These are phyloP conservation scores for Camptophora hylomeconis DNA, from an alignment of 2,329 filamentous ascomycete species.

Conservation along the genomic window DNA sequence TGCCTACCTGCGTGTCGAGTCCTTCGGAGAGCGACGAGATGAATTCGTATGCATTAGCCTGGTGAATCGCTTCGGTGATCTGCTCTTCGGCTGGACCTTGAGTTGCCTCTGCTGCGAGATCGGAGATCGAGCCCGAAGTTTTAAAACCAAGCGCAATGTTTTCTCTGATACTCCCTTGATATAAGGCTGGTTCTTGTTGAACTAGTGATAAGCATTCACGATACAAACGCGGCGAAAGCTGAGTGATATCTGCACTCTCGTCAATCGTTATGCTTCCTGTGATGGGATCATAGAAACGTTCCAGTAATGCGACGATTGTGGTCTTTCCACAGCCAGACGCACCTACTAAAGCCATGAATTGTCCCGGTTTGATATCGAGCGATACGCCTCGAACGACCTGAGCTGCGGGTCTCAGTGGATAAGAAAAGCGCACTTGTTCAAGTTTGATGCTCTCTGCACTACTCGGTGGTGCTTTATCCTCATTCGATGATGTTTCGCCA, in stretches of 20 bases:
- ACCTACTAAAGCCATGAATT: conserved; percentile 43
- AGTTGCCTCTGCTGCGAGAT: conserved; percentile 9
- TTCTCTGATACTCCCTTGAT: conserved; percentile 55
- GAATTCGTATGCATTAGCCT: conserved; percentile 27
- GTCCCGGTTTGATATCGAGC: conserved; percentile 30
- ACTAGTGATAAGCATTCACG: conserved; percentile 56
- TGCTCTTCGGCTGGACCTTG: conserved; percentile 19
- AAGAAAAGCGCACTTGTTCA: conserved; percentile 32
- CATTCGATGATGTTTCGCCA: conserved; percentile 30
- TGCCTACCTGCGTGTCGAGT: conserved; percentile 23
- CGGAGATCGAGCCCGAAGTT: no score
- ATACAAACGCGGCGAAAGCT: conserved; percentile 49
- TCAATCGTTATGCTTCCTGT: conserved; percentile 54
- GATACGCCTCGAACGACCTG: conserved; percentile 21
- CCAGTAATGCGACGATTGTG: conserved; percentile 49
- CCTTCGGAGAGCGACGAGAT: conserved; percentile 26
- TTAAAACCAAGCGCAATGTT: conserved; percentile 57
- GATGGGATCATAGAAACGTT: conserved; percentile 56
- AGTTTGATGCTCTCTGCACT: conserved; percentile 26
- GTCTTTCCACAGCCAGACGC: conserved; percentile 50
- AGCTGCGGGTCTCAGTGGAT: conserved; percentile 18
- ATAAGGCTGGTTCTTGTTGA: conserved; percentile 61
- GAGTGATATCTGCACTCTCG: conserved; percentile 41
- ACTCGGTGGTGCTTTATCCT: conserved; percentile 22
- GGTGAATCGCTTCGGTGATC: conserved; percentile 22